Conservation (phyloP, 371 early-diverging fungal genomes). For the Mycotypha africana region DNA sequence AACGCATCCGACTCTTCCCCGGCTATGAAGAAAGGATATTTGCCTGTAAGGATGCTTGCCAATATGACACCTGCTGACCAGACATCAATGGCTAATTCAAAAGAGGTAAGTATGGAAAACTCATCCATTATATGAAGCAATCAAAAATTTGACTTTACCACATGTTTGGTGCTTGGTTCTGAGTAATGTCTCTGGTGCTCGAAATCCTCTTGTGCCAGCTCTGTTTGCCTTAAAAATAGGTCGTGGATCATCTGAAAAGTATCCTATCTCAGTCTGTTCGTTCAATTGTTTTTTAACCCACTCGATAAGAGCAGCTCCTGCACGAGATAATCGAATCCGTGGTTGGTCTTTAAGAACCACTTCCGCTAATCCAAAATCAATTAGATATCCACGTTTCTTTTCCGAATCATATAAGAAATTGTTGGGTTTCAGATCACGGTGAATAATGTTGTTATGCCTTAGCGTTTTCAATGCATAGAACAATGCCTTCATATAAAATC, state of each 20-base stretch:
- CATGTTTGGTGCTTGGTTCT: slow-evolving; percentile 79
- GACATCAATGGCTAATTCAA: slow-evolving; percentile 72
- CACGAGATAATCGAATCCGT: no score
- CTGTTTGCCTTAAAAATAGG: slow-evolving; percentile 82
- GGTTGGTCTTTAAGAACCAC: slow-evolving; percentile 21
- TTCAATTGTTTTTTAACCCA: no score
- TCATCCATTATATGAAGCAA: neutral
- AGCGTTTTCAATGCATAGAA: slow-evolving; percentile 70
- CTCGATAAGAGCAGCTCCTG: no score
- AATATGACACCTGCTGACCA: slow-evolving; percentile 97
- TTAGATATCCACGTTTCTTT: slow-evolving; percentile 79
- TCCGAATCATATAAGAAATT: slow-evolving; percentile 89
- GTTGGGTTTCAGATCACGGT: slow-evolving; percentile 96
- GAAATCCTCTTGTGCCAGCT: slow-evolving; percentile 97
- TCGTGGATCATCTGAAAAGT: slow-evolving; percentile 41
- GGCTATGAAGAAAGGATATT: slow-evolving; percentile 94
- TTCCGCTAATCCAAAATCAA: slow-evolving; percentile 98
- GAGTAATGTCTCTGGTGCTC: slow-evolving; percentile 97
- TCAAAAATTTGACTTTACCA: slow-evolving; percentile 49
- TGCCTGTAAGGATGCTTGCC: slow-evolving; percentile 71
- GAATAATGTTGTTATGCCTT: slow-evolving; percentile 71
- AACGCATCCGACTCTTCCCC: slow-evolving; percentile 88
- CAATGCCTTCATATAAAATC: slow-evolving; percentile 76
- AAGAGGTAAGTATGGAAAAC: no score
- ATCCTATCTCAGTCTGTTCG: slow-evolving; percentile 3